Evolutionary conservation across 352 stramenopile genomes (phyloP), one percentile per base, ranked within the genome.

Genomic region (Phytophthora constricta): DNA sequence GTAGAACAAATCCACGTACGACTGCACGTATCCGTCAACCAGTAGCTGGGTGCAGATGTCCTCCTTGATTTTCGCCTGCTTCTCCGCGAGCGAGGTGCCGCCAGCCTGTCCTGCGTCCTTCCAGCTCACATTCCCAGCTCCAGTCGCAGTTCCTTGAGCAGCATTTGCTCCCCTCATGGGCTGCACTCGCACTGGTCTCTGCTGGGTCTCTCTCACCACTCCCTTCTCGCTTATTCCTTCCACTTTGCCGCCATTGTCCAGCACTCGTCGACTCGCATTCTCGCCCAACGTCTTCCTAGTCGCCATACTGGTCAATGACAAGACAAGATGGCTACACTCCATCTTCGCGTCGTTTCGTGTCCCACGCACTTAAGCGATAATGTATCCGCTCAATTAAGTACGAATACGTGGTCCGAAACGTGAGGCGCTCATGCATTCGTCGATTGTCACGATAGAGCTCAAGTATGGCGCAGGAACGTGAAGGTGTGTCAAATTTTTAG

Each of bases 1-100:
- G 77, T 98, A 98, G 63, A 98, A 98, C 42, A 98, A 85, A 72
- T 98, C 94, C n/a, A 98, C 91, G 62, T 89, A 98, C 8, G 87
- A 96, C 70, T 98, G 93, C 37, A 98, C 93, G 69, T 96, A 97
- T 28, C 94, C 94, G 22, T 79, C 76, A 63, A 90, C 82, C 13
- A 98, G 80, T 55, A 98, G 86, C 46, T 96, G 82, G 47, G 93
- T 88, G 59, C 90, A 98, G 5, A 93, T 74, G 16, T 89, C 76
- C 61, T 93, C 83, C 58, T 91, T 90, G 53, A 91, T 77, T 43
- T 89, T 91, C 17, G 74, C 70, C 27, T 92, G 84, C 7, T 76
- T 51, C 26, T 83, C 67, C 0, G 72, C 41, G 17, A 70, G 48
- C n/a, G 66, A 74, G 57, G 42, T 54, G 68, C 48, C 34, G 54